Evolutionary conservation across 352 stramenopile species (phyloP), one percentile per base, ranked within the genome.

Genomic region (Phytophthora ramorum): DNA sequence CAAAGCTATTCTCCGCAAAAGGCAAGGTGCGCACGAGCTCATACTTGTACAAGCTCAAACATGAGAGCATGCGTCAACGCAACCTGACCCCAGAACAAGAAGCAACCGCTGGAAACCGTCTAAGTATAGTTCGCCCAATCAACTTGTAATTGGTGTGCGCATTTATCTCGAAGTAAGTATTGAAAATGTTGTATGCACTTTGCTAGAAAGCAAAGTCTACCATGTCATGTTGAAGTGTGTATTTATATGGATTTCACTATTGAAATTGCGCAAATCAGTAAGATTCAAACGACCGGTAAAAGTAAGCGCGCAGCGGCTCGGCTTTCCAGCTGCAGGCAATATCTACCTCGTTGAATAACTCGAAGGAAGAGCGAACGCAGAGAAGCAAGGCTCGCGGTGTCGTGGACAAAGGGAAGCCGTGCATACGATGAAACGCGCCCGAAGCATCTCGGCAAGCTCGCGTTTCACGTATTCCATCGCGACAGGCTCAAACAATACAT

Each of bases 1-100:
- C 7, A 45, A n/a, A 55, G 13, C n/a, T 66, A 17, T 56, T 66
- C n/a, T 49, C 34, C 3, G 4, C 47, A n/a, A 48, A 49, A 54
- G 54, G 45, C 16, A 63, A 63, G n/a, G 35, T 63, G 8, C 34
- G 45, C 8, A 49, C 22, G 22, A 56, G 32, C 24, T 54, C 44
- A n/a, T 2, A 50, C 6, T 34, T 63, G 22, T 57, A 56, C 17
- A 55, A 63, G n/a, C 32, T 56, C 1, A 56, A 50, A 17, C 46
- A 41, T 12, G 32, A 44, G 41, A 44, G 19, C 19, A 54, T 30
- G 6, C 12, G 10, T n/a, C 34, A 40, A 40, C 14, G 34, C 34
- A 40, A n/a, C 34, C 34, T n/a, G 34, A 40, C 5, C 34, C 34
- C 14, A 40, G 34, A 40, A 40, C 34, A 40, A 40, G 34, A 40